phyloP scores from a whole-genome alignment of 1,139 yeast species.

The Yamadazyma conglobata region DNA sequence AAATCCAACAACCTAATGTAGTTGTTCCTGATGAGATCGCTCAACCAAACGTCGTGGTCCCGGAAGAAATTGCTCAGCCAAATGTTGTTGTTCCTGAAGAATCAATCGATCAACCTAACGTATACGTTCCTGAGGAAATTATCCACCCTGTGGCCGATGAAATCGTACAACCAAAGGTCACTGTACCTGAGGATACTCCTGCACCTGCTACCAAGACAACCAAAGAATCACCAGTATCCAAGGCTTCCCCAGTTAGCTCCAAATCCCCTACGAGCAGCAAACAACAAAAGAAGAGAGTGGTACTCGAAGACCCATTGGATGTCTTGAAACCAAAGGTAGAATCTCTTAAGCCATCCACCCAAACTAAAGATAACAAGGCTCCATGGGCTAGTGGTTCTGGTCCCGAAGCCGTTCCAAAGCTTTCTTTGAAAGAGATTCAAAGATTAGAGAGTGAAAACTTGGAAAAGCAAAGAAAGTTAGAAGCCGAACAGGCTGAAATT shows the following conservation, averaged over 20 bases:
- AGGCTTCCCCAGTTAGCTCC: too few species aligned
- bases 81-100: constrained; percentile 3
- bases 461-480: constrained; percentile 35
- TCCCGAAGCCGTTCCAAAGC: constrained; percentile 31
- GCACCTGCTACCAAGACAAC: too few species aligned
- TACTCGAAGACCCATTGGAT: constrained; percentile 4
- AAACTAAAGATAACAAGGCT: constrained; percentile 28
- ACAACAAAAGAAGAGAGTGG: not conserved
- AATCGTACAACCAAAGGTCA: too few species aligned
- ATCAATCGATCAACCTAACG: constrained; percentile 5
- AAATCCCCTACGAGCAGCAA: too few species aligned
- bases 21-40: constrained; percentile 6
- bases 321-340: constrained; percentile 13
- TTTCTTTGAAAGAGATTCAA: constrained; percentile 69
- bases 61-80: constrained; percentile 6
- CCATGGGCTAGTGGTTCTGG: constrained; percentile 52
- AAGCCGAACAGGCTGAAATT: constrained; percentile 26
- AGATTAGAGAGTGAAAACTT: constrained; percentile 58
- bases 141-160: too few species aligned
- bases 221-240: too few species aligned
- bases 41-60: constrained; percentile 12
- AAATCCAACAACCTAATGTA: constrained; percentile 11
- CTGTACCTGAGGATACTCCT: constrained; percentile 1
- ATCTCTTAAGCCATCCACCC: constrained; percentile 10
- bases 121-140: too few species aligned